phyloP scores from a whole-genome alignment of 257 asterid species.

The Solanum chmielewskii region DNA sequence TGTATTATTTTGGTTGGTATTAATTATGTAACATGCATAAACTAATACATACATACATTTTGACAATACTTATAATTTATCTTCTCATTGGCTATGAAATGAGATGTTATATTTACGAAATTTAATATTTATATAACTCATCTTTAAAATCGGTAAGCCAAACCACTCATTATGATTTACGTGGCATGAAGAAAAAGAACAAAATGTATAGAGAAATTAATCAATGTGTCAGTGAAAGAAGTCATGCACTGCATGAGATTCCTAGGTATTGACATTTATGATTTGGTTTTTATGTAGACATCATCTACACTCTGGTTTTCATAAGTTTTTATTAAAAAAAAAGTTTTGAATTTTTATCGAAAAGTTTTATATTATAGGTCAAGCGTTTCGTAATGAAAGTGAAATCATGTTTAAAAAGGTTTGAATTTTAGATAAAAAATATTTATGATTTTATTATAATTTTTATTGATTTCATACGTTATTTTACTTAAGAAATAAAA shows the following conservation, averaged over 20 bases:
- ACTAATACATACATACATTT: accelerated
- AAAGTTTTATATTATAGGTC: accelerated
- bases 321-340: neutral
- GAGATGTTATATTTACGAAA: too few relatives aligned
- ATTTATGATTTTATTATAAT: accelerated
- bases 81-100: neutral
- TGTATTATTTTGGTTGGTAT: too few relatives aligned
- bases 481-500: too few relatives aligned
- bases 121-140: too few relatives aligned
- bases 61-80: too few relatives aligned
- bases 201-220: neutral
- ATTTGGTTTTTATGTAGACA: neutral
- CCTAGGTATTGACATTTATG: neutral
- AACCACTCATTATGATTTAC: neutral
- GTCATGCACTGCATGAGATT: constrained; percentile 2
- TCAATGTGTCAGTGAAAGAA: neutral
- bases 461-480: too few relatives aligned
- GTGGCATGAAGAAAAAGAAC: neutral
- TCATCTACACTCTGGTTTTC: too few relatives aligned
- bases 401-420: too few relatives aligned
- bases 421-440: too few relatives aligned
- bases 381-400: accelerated
- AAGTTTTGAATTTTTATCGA: too few relatives aligned
- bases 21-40: too few relatives aligned
- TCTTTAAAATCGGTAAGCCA: too few relatives aligned